These are phyloP conservation scores for Polysphondylium violaceum DNA, from an alignment of 78 protist genomes.

Conservation along the genomic window DNA sequence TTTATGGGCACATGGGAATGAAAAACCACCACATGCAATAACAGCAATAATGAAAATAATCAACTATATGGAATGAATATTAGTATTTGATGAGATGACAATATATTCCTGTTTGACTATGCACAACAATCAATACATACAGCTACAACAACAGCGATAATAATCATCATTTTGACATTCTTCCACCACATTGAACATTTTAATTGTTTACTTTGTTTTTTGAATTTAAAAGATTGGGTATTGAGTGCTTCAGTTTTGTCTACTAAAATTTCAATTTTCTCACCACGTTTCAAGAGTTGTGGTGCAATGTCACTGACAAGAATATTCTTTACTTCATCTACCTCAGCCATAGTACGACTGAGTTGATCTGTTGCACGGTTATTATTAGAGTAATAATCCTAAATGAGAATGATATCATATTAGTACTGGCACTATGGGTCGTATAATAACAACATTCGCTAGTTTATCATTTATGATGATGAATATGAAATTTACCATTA, in stretches of 20 bases:
- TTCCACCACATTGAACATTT: slow-evolving; percentile 97
- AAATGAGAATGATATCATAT: background rate
- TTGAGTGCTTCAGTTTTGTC: slow-evolving; percentile 92
- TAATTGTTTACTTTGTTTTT: slow-evolving; percentile 89
- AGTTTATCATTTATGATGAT: too few species aligned
- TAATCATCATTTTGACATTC: slow-evolving; percentile 88
- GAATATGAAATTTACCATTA: slow-evolving; percentile 65
- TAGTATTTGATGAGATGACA: background rate
- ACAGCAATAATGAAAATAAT: slow-evolving; percentile 62
- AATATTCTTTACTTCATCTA: slow-evolving; percentile 89
- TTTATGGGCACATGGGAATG: slow-evolving; percentile 1
- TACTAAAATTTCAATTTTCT: slow-evolving; percentile 93
- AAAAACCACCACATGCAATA: slow-evolving; percentile 64
- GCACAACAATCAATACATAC: slow-evolving; percentile 28
- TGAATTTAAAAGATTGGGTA: slow-evolving; percentile 88
- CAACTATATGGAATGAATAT: slow-evolving; percentile 1
- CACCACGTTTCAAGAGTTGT: slow-evolving; percentile 93
- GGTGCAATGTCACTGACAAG: slow-evolving; percentile 92
- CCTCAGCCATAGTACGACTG: slow-evolving; percentile 54
- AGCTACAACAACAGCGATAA: slow-evolving; percentile 67
- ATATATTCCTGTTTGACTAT: background rate
- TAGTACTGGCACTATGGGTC: background rate
- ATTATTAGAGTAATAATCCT: slow-evolving; percentile 84
- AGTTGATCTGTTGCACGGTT: slow-evolving; percentile 77
- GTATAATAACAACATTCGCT: background rate